Evolutionary conservation across 805 yeast species (phyloP).

Genomic region (Candida manassasensis): DNA sequence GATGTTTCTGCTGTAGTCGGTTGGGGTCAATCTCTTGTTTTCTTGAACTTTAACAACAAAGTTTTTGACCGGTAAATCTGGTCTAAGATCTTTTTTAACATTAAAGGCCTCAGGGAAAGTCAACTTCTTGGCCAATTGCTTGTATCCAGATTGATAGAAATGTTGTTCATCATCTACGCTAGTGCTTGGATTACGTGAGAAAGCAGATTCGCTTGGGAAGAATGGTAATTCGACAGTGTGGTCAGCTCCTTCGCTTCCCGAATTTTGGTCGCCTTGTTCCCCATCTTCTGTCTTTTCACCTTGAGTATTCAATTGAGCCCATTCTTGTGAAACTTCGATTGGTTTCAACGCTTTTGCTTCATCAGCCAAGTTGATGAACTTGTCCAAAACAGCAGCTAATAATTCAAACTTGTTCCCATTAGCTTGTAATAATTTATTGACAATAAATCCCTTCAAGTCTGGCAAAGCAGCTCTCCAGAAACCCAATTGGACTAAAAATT

Average conservation of each 20-base stretch:
- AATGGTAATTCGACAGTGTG: slow-evolving; percentile 38
- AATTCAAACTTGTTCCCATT: slow-evolving; percentile 80
- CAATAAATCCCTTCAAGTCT: slow-evolving; percentile 57
- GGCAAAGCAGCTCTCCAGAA: slow-evolving; percentile 75
- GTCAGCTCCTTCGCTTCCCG: slow-evolving; percentile 7
- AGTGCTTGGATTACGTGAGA: slow-evolving; percentile 56
- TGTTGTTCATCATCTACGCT: slow-evolving; percentile 33
- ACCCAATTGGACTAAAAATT: slow-evolving; percentile 72
- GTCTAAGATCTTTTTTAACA: slow-evolving; percentile 61
- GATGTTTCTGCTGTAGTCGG: slow-evolving; percentile 85
- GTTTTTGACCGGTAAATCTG: slow-evolving; percentile 82
- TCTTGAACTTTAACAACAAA: slow-evolving; percentile 86
- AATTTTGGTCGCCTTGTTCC: slow-evolving; percentile 14
- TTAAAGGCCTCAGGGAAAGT: slow-evolving; percentile 79
- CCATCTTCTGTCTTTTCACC: slow-evolving; percentile 21
- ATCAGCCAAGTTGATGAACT: slow-evolving; percentile 55
- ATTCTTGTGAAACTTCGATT: slow-evolving; percentile 26
- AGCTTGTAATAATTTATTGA: slow-evolving; percentile 73
- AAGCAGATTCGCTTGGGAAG: slow-evolving; percentile 61
- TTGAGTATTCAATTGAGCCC: slow-evolving; percentile 33
- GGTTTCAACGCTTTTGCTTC: slow-evolving; percentile 40
- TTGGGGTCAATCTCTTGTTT: slow-evolving; percentile 87
- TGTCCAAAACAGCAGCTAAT: slow-evolving; percentile 65
- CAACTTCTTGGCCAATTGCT: slow-evolving; percentile 62
- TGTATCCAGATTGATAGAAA: slow-evolving; percentile 30